Evolutionary conservation across 306 rosid species (phyloP), one percentile per base, ranked within the genome.

Genomic region (Fragaria ananassa): DNA sequence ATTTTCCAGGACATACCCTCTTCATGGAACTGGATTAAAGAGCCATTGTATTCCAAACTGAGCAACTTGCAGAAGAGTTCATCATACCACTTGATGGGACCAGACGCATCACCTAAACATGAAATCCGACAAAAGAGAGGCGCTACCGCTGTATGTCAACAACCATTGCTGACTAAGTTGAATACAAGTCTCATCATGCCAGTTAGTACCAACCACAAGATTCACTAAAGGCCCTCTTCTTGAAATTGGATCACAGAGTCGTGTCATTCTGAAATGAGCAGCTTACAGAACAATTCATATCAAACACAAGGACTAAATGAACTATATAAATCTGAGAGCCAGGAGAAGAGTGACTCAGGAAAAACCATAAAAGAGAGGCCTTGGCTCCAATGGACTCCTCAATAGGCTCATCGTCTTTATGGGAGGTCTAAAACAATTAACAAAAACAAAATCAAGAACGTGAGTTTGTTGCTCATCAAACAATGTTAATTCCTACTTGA

Each of bases 41-140:
- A 84, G 74, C 71, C 87, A 11, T 89, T 84, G 66, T 76, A 92
- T 72, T 91, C 92, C 13, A 96, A 88, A 82, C 70, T 80, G 85
- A 86, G 92, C 85, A 89, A 89, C 88, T 79, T 87, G 66, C 78
- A 83, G 27, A 82, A 81, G 77, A 86, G 81, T 57, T 21, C 63
- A 57, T 57, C 12, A 2, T 11, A 57, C 25, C 2, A 6, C 63
- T 57, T 57, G 63, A 57, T 10, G 0, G 34, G 15, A 57, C 63
- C 4, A 3, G 27, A 57, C 14, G 7, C 31, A 57, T 10, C 15
- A 57, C 1, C 63, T 57, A 29, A 57, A 57, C 34, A 57, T 57
- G 63, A 57, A 23, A 4, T 23, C 6, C 34, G 10, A 7, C 11
- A 53, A 23, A 23, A 21, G 63, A 57, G 63, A 57, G 63, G 15